Percentiles rank a stretch among this genome's conserved stretches.
Evolutionary conservation across 306 rosid genomes (phyloP).

Genomic region (Gillenia trifoliata): DNA sequence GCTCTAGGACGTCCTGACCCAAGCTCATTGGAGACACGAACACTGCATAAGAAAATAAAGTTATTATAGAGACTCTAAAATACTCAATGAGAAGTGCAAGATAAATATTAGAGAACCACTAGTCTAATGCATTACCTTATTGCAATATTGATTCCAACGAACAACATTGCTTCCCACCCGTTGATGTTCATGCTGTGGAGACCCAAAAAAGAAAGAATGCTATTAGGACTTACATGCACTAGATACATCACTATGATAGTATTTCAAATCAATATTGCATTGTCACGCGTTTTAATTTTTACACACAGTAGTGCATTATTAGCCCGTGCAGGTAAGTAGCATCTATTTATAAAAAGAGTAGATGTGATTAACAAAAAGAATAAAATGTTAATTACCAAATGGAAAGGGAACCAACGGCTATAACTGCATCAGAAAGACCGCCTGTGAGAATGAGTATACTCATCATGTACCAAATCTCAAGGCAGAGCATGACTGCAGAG

Average conservation of each 20-base stretch:
- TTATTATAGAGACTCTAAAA: no score
- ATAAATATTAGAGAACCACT: no score
- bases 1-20: slow-evolving; percentile 53
- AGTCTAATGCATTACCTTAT: slow-evolving; percentile 18
- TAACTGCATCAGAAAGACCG: slow-evolving; percentile 30
- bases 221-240: neutral
- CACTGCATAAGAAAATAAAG: slow-evolving; percentile 19
- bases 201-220: neutral
- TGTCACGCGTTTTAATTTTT: no score
- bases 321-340: neutral
- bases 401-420: slow-evolving; percentile 48
- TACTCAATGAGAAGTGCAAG: neutral
- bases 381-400: slow-evolving; percentile 39
- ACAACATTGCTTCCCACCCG: slow-evolving; percentile 28
- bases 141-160: slow-evolving; percentile 29
- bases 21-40: slow-evolving; percentile 56
- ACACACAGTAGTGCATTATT: neutral
- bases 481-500: slow-evolving; percentile 78
- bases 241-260: no score
- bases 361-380: neutral
- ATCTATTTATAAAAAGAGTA: neutral
- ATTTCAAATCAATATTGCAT: no score
- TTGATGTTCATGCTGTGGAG: slow-evolving; percentile 21
- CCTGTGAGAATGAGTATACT: slow-evolving; percentile 35
- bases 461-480: slow-evolving; percentile 55